phyloP scores from a whole-genome alignment of 106 monocot species.

The Gastrodia elata region DNA sequence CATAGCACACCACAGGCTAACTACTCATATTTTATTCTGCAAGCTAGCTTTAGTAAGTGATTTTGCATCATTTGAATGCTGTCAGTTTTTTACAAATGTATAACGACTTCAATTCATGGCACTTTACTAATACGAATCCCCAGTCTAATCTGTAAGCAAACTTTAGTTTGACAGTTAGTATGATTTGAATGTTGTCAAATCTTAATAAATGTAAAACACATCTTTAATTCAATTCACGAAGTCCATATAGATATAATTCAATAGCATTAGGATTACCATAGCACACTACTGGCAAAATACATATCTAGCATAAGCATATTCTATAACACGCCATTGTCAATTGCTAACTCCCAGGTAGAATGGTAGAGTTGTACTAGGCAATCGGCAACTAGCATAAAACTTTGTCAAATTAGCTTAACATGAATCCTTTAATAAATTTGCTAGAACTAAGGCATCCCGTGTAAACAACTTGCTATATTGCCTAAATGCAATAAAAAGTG shows the following conservation, averaged over 20 bases:
- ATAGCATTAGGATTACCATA: not conserved
- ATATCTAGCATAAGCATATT: too few species aligned
- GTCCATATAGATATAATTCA: not conserved
- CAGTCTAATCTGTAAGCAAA: not conserved
- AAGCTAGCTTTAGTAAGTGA: not conserved
- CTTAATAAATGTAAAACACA: not conserved
- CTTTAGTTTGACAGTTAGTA: not conserved
- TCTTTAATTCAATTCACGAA: not conserved
- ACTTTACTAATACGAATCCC: too few species aligned
- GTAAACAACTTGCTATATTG: too few species aligned
- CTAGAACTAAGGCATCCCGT: too few species aligned
- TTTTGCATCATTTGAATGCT: not conserved
- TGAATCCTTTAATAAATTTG: too few species aligned
- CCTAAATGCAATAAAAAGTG: too few species aligned
- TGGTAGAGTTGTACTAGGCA: too few species aligned
- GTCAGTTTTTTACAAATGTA: not conserved
- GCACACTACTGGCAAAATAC: too few species aligned
- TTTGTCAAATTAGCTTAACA: too few species aligned
- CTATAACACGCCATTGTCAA: too few species aligned
- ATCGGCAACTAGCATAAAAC: too few species aligned
- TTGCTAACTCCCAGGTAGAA: too few species aligned
- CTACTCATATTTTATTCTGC: not conserved
- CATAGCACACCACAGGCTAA: not conserved
- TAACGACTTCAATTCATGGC: not conserved
- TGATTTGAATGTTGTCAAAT: not conserved